Evolutionary conservation across 2,329 filamentous ascomycete genomes (phyloP), one percentile per base, ranked within the genome.

Genomic region (Tolypocladium sp.): DNA sequence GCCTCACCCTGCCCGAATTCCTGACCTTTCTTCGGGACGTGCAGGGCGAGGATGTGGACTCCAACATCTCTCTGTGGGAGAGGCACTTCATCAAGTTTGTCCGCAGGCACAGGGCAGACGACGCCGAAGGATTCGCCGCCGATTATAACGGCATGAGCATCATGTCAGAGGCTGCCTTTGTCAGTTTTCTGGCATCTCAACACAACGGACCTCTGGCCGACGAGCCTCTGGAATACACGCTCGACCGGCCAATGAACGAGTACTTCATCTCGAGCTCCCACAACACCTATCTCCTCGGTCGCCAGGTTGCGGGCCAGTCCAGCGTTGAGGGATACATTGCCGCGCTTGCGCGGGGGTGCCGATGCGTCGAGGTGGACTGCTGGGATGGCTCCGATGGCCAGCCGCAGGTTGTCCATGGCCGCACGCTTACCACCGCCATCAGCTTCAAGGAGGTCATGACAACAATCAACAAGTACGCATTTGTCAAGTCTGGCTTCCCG

Each of bases 261-360:
- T 99, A 99, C 74, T 97, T 92, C 77, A 94, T 99, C 65, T 97
- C 93, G 1, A 97, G 92, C 77, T 97, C 94, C 1, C 94, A 99
- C 79, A 99, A 99, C 74, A 99, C 94, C 0, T 99, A 99, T 69
- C 86, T 99, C 1, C 80, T 95, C 5, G 94, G 94, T 17, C 87
- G 92, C 58, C 94, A 99, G 72, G 87, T 97, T 2, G 89, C 87
- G 13, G 93, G 93, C 35, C 84, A 90, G 52, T 97, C 94, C 2
- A 97, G 92, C 69, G 90, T 95, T 2, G 94, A 99, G 73, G 92
- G 92, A 51, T 99, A 99, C 75, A 95, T 97, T 66, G 86, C 87
- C 10, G 91, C 92, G 3, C 82, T 99, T 8, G 87, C 90, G 63
- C 88, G 90, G 61, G 92, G 92, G 10, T 99, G 94, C 71, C 89